Base-by-base conservation (phyloP, 805 yeast genomes). In the Nakazawaea siamensis region DNA sequence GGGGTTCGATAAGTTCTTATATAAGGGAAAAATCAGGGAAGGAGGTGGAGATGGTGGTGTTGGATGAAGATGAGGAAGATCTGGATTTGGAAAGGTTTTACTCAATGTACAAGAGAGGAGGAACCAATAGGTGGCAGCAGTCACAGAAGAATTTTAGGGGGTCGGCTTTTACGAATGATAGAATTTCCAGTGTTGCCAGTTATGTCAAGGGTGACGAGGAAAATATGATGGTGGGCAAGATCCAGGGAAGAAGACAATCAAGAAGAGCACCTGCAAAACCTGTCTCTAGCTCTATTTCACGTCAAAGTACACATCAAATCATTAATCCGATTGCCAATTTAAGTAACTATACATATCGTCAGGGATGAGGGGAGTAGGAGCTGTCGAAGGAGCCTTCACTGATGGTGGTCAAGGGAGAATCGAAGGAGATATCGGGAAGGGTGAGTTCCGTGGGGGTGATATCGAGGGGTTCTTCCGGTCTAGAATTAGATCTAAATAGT, bases 371-470 rank as follows among this genome's bases (percentile, higher is more conserved):
- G n/a, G n/a, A n/a, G n/a, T n/a, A 7, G 10, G 23, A 20, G 27
- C 54, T 46, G 34, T 49, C 51, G 32, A 37, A 47, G 2, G 56
- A 51, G 15, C 43, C 49, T 38, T 51, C 56, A 37, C 55, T 50
- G 12, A 52, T 52, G 1, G 57, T 52, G 7, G 57, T 52, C 38
- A 52, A 29, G 2, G 55, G 55, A 3, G 55, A 50, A 23, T 44
- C 40, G n/a, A n/a, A n/a, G n/a, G n/a, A 15, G 40, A 35, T 2
- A 21, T 18, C 15, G 14, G 27, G 29, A 30, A 17, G 13, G 29
- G 26, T 14, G 24, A 12, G 23, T 33, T 23, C 1, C 44, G 43
- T 27, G 29, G 19, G n/a, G n/a, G n/a, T n/a, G n/a, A n/a, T n/a
- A n/a, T n/a, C n/a, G n/a, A n/a, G n/a, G n/a, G n/a, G n/a, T n/a